Evolutionary conservation across 1,284 basidiomycete species (phyloP).

Genomic region (Heterobasidion occidentale): DNA sequence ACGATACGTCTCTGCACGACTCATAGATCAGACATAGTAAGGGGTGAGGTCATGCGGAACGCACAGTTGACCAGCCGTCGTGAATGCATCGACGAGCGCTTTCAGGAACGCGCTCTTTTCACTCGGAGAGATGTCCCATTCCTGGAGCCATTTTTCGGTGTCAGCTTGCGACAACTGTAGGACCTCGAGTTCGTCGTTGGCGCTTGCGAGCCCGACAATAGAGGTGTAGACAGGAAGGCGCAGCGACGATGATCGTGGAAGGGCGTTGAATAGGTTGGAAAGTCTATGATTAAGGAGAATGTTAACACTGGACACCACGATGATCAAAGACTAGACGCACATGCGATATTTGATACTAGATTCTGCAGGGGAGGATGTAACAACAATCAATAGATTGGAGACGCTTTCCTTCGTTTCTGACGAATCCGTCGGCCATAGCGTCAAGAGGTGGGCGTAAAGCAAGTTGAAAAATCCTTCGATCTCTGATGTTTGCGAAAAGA

Average conservation of each 20-base stretch:
- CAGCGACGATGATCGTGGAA: conserved; percentile 62
- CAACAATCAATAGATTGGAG: conserved; percentile 41
- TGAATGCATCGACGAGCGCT: conserved; percentile 55
- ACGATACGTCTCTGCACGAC: conserved; percentile 42
- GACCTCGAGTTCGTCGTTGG: conserved; percentile 63
- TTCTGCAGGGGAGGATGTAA: conserved; percentile 46
- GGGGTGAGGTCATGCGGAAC: conserved; percentile 17
- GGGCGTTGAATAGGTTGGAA: conserved; percentile 83
- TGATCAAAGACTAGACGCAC: conserved; percentile 29
- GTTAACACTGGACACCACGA: background rate
- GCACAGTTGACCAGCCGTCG: conserved; percentile 49
- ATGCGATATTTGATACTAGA: conserved; percentile 60
- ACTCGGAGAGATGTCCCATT: conserved; percentile 66
- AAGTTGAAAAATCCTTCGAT: conserved; percentile 86
- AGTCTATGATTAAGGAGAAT: conserved; percentile 38
- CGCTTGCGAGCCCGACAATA: conserved; percentile 58
- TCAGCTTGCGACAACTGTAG: conserved; percentile 57
- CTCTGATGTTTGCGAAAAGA: conserved; percentile 35
- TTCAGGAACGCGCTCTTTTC: conserved; percentile 71
- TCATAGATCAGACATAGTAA: background rate
- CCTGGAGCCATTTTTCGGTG: conserved; percentile 67
- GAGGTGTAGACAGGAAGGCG: conserved; percentile 60
- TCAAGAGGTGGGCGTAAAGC: conserved; percentile 61
- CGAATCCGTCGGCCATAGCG: conserved; percentile 45
- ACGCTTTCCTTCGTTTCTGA: conserved; percentile 47